Percentiles rank a stretch among this genome's conserved stretches.
Conservation (phyloP, 1,284 basidiomycete genomes). For the Moesziomyces sp. region DNA sequence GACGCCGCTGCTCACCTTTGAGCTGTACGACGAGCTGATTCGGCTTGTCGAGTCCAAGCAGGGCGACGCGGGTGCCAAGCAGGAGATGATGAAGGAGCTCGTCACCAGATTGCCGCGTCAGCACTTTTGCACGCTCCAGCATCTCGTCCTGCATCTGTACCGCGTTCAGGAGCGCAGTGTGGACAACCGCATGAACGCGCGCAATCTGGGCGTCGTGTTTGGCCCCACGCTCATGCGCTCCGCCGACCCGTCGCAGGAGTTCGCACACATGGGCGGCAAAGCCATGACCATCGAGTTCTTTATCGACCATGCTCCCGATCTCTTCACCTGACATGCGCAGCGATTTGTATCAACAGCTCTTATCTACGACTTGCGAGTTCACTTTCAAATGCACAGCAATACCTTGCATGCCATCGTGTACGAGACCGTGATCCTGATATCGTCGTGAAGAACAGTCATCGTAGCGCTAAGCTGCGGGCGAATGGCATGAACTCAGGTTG, state of each 20-base stretch:
- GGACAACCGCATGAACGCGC: slow-evolving; percentile 90
- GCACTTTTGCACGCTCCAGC: slow-evolving; percentile 85
- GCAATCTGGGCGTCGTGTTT: slow-evolving; percentile 99
- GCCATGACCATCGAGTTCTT: slow-evolving; percentile 75
- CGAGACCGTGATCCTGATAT: too few species aligned
- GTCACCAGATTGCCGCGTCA: slow-evolving; percentile 82
- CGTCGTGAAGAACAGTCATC: too few species aligned
- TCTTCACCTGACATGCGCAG: slow-evolving; percentile 15
- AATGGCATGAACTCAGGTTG: too few species aligned
- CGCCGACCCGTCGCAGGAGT: slow-evolving; percentile 84
- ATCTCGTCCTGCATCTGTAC: slow-evolving; percentile 87
- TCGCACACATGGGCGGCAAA: slow-evolving; percentile 96
- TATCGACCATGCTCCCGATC: slow-evolving; percentile 38
- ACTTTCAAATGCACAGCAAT: too few species aligned
- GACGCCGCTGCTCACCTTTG: slow-evolving; percentile 87
- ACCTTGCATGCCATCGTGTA: too few species aligned
- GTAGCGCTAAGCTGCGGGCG: too few species aligned
- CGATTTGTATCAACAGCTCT: background rate
- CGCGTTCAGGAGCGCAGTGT: slow-evolving; percentile 68
- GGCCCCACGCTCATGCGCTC: slow-evolving; percentile 96
- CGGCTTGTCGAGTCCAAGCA: slow-evolving; percentile 56
- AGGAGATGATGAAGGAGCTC: slow-evolving; percentile 71
- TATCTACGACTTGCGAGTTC: too few species aligned
- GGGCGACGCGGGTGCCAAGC: slow-evolving; percentile 16
- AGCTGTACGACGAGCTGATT: slow-evolving; percentile 87